Evolutionary conservation across 176 grass and related monocot species (phyloP), one percentile per base, ranked within the genome.

Genomic region (Triticum dicoccoides): DNA sequence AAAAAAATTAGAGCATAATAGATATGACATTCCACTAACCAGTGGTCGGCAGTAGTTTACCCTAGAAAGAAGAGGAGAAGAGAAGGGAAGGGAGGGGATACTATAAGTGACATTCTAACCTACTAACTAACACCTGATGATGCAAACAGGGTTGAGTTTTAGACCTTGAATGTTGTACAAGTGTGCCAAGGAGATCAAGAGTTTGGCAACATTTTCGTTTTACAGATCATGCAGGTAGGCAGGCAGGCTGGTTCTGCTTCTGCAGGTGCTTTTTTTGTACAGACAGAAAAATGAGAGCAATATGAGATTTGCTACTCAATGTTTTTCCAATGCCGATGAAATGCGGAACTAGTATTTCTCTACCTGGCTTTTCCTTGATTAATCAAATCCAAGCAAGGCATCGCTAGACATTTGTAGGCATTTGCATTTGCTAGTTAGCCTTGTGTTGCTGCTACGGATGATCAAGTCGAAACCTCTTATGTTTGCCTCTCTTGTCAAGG

Each of bases 41-140:
- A 86, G 88, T 77, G 64, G 41, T 66, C 65, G 74, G 84, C 79
- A 24, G 15, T 77, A 77, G 88, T 82, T 89, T 29, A 41, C 61
- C 9, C 38, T 39, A 79, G 52, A 64, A 37, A 63, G 7, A 58
- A 63, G 52, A 56, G 52, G n/a, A 37, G 14, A 39, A 51, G 47
- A 69, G 52, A 80, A 12, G 47, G 61, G 51, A 58, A 21, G 5
- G 15, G 35, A 10, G 44, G 73, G 75, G 29, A 47, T 64, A 78
- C 79, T 47, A 65, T 47, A 65, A 47, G 13, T 10, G 27, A 52
- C 27, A 38, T 33, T 49, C 51, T 70, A 68, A 88, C 69, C 76
- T 69, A 38, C 66, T 84, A 47, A 35, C 65, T 83, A 47, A 73
- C 88, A 70, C 73, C 82, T 47, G 63, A 47, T 81, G 62, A 30